phyloP scores from a whole-genome alignment of 2,329 filamentous ascomycete species.

The Eutypa lata region DNA sequence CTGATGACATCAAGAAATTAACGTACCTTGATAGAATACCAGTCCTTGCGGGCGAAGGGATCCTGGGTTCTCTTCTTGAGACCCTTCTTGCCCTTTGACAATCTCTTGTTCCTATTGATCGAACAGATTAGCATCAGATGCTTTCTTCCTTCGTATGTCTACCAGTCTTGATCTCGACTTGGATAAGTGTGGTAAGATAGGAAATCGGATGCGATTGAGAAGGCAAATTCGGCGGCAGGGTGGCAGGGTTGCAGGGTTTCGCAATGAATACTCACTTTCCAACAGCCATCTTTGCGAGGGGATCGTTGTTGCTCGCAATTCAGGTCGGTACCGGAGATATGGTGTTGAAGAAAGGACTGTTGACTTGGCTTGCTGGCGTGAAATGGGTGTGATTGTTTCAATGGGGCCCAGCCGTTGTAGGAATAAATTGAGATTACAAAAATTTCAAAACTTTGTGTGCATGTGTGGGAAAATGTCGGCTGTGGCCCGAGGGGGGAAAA shows the following conservation, averaged over 20 bases:
- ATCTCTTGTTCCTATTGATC: slow-evolving; percentile 87
- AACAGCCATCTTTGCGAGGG: slow-evolving; percentile 75
- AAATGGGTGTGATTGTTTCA: slow-evolving; percentile 28
- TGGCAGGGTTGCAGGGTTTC: slow-evolving; percentile 8
- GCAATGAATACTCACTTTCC: slow-evolving; percentile 59
- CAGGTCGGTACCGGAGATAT: slow-evolving; percentile 28
- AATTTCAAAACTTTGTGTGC: slow-evolving; percentile 1
- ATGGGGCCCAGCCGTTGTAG: slow-evolving; percentile 12
- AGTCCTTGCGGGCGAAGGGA: slow-evolving; percentile 98
- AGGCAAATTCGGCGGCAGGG: slow-evolving; percentile 12
- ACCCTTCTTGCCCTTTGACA: slow-evolving; percentile 99
- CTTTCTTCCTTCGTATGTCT: slow-evolving; percentile 6
- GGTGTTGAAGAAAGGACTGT: slow-evolving; percentile 19
- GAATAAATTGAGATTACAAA: background rate
- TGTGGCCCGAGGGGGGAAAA: background rate
- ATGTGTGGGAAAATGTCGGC: background rate
- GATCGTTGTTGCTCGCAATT: slow-evolving; percentile 33
- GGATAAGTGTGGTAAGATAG: too few relatives aligned
- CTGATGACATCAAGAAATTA: too few relatives aligned
- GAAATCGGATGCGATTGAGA: background rate
- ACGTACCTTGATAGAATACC: slow-evolving; percentile 92
- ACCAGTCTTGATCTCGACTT: too few relatives aligned
- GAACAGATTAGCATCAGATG: slow-evolving; percentile 23
- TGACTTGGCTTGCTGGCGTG: slow-evolving; percentile 23
- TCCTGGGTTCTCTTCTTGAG: slow-evolving; percentile 99